phyloP scores from a whole-genome alignment of 768 basidiomycete genomes.

The Amanita muscaria region DNA sequence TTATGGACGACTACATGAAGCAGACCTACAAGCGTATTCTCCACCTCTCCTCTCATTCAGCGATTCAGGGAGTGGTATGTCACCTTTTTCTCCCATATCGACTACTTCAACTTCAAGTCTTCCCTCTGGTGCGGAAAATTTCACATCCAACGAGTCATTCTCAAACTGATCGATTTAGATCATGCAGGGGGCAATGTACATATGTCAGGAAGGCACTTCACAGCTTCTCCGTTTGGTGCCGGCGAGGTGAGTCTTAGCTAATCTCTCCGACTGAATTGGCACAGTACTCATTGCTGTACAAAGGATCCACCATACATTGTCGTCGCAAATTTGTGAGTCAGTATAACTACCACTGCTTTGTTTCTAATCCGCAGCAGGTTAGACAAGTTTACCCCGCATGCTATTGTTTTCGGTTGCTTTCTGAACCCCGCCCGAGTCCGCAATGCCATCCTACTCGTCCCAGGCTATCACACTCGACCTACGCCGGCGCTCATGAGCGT shows the following conservation, averaged over 20 bases:
- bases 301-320: slow-evolving; percentile 33
- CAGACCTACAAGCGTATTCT: slow-evolving; percentile 24
- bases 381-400: slow-evolving; percentile 49
- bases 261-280: slow-evolving; percentile 1
- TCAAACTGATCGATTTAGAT: slow-evolving; percentile 25
- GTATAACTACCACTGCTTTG: slow-evolving; percentile 1
- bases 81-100: slow-evolving; percentile 37
- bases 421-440: slow-evolving; percentile 43
- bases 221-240: slow-evolving; percentile 29
- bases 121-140: slow-evolving; percentile 31
- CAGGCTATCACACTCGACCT: slow-evolving; percentile 39
- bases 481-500: slow-evolving; percentile 40
- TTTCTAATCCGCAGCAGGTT: slow-evolving; percentile 29
- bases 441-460: slow-evolving; percentile 31
- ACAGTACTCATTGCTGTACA: slow-evolving; percentile 4
- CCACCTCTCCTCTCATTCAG: slow-evolving; percentile 28
- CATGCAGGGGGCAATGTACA: slow-evolving; percentile 36
- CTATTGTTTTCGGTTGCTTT: slow-evolving; percentile 58
- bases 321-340: slow-evolving; percentile 30
- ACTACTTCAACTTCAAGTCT: slow-evolving; percentile 39
- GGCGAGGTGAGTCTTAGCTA: slow-evolving; percentile 25
- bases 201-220: slow-evolving; percentile 27
- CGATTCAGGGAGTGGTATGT: slow-evolving; percentile 21
- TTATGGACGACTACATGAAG: slow-evolving; percentile 27
- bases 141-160: not conserved